Evolutionary conservation across 768 basidiomycete species (phyloP).

Genomic region (Leccinum barrowsii): DNA sequence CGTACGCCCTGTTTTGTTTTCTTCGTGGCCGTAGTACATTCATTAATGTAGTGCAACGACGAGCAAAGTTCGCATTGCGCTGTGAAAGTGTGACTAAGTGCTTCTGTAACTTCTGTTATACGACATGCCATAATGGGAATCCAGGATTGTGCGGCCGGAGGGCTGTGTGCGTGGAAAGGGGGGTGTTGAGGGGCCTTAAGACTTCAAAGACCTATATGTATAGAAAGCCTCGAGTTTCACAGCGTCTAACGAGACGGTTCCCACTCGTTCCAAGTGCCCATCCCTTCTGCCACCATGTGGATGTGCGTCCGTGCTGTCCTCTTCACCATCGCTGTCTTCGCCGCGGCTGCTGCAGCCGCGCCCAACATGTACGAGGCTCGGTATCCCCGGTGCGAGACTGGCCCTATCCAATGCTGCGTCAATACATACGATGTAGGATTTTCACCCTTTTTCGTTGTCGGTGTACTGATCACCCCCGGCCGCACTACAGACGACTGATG

Average conservation of each 20-base stretch:
- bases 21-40: no score
- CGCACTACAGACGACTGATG: not conserved
- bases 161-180: not conserved
- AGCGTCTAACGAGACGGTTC: not conserved
- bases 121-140: no score
- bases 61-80: no score
- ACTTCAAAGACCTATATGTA: not conserved
- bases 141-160: no score
- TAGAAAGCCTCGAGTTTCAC: slow-evolving; percentile 8
- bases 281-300: not conserved
- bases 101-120: no score
- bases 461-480: not conserved
- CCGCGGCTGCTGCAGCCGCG: slow-evolving; percentile 3
- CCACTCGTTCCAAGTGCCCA: not conserved
- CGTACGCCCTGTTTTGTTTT: no score
- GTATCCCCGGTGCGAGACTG: slow-evolving; percentile 9
- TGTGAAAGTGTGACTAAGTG: no score
- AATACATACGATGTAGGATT: not conserved
- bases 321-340: slow-evolving; percentile 11
- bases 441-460: not conserved
- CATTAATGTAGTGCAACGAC: no score
- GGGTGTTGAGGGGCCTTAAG: not conserved
- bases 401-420: slow-evolving; percentile 10
- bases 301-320: slow-evolving; percentile 11
- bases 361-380: slow-evolving; percentile 6